Percentiles rank a stretch among this genome's conserved stretches.
Evolutionary conservation across 257 asterid genomes (phyloP).

Genomic region (Solanum dulcamara): DNA sequence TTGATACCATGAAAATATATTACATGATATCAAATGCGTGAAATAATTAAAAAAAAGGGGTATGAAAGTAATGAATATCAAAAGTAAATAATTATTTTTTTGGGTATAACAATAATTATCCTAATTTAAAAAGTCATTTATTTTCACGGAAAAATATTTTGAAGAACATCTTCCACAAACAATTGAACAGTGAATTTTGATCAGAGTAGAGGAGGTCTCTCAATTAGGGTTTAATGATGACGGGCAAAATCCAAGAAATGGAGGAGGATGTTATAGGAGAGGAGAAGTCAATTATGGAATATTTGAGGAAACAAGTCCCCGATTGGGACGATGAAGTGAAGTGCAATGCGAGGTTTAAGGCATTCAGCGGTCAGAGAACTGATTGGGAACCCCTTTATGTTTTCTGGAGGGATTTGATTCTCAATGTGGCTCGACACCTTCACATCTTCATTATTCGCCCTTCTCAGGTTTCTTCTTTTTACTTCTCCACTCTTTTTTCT

Average conservation of each 20-base stretch:
- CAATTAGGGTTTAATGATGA: neutral
- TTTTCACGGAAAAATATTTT: too few species aligned
- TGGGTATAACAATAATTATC: too few species aligned
- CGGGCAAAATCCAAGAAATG: neutral
- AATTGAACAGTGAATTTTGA: too few species aligned
- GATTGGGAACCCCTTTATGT: conserved; percentile 69
- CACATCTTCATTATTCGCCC: conserved; percentile 48
- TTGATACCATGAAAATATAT: too few species aligned
- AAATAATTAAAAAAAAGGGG: too few species aligned
- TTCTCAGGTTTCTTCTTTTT: conserved; percentile 15
- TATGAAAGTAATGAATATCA: too few species aligned
- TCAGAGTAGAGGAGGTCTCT: neutral
- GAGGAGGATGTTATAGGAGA: neutral
- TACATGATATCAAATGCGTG: too few species aligned
- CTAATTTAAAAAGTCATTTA: too few species aligned
- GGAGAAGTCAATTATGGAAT: conserved; percentile 17
- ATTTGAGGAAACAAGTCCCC: conserved; percentile 32
- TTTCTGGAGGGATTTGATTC: conserved; percentile 72
- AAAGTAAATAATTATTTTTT: too few species aligned
- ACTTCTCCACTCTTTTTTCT: neutral
- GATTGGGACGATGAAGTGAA: conserved; percentile 70
- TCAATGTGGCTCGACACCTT: conserved; percentile 56
- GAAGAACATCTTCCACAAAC: too few species aligned
- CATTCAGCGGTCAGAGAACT: conserved; percentile 75
- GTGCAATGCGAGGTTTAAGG: conserved; percentile 49